Evolutionary conservation across 176 grass and related monocot species (phyloP), one percentile per base, ranked within the genome.

Genomic region (Melocanna baccifera): DNA sequence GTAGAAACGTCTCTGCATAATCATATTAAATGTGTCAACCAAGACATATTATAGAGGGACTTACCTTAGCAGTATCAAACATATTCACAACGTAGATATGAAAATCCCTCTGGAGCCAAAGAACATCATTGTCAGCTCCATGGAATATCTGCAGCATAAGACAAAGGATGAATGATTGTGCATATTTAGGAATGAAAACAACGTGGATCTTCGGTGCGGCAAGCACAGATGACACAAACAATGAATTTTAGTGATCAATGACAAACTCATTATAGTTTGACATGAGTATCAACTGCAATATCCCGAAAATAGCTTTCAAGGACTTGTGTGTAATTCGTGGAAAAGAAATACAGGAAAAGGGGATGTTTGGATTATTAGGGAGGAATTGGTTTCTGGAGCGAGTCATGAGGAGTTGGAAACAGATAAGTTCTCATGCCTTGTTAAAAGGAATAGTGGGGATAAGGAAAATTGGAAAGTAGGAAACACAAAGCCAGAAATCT

Each of bases 41-140:
- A 76, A 68, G 64, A 76, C 16, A 67, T 53, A 53, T 22, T 41
- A 71, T 69, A 40, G 0, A 15, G 5, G 22, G 75, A 75, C 84
- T 86, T 84, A 92, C 96, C 91, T 98, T 98, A 48, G 92, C 92
- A 78, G 96, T 98, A 89, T 98, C 96, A 90, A 98, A 98, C 96
- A 98, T 98, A 87, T 98, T 93, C 52, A 98, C 87, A 5, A 95
- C 91, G 87, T 98, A 98, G 82, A 98, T 98, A 87, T 98, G 92
- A 69, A 98, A 98, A 82, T 98, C 96, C 67, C 96, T 92, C 78
- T 98, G 96, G 74, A 98, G 92, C 96, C 96, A 98, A 87, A 95
- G 83, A 78, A 98, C 85, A 90, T 98, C 92, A 80, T 95, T 98
- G 78, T 98, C 96, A 91, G 92, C 82, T 75, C 96, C 96, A 74